Conservation (phyloP, 768 basidiomycete genomes). For the Suillus clintonianus region DNA sequence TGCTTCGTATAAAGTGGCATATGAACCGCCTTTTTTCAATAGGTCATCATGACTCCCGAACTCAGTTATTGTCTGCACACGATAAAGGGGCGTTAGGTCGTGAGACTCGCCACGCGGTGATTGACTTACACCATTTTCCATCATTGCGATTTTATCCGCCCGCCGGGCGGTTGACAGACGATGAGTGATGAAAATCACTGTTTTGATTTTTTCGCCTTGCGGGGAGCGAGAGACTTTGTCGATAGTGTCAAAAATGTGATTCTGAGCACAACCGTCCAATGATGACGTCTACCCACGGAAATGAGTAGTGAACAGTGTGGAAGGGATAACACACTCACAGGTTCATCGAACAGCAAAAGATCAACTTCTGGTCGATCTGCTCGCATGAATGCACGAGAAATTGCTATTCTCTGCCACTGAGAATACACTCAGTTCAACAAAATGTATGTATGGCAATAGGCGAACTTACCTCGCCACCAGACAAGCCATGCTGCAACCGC, state of each 20-base stretch:
- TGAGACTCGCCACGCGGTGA: constrained; percentile 10
- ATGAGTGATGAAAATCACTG: constrained; percentile 83
- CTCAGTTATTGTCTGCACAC: constrained; percentile 65
- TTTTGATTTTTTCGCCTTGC: constrained; percentile 60
- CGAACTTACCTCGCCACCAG: constrained; percentile 76
- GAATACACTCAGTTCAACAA: constrained; percentile 10
- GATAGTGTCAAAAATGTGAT: constrained; percentile 76
- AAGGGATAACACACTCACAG: constrained; percentile 45
- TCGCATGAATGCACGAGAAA: constrained; percentile 87
- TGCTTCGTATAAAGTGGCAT: constrained; percentile 70
- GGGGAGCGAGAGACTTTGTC: constrained; percentile 61
- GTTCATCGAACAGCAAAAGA: constrained; percentile 83
- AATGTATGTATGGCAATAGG: constrained; percentile 12
- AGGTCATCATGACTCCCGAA: constrained; percentile 76
- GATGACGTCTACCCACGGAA: constrained; percentile 62
- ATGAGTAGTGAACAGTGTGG: constrained; percentile 3
- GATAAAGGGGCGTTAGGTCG: constrained; percentile 22
- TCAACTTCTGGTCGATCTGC: constrained; percentile 75
- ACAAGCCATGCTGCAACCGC: constrained; percentile 62
- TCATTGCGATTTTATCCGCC: constrained; percentile 86
- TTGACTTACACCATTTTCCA: constrained; percentile 65
- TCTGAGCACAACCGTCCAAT: constrained; percentile 79
- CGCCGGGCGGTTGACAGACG: constrained; percentile 78
- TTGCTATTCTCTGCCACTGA: constrained; percentile 86
- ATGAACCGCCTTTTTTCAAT: constrained; percentile 57